Base-by-base conservation (phyloP, 345 rosid species). In the Melaleuca alternifolia region DNA sequence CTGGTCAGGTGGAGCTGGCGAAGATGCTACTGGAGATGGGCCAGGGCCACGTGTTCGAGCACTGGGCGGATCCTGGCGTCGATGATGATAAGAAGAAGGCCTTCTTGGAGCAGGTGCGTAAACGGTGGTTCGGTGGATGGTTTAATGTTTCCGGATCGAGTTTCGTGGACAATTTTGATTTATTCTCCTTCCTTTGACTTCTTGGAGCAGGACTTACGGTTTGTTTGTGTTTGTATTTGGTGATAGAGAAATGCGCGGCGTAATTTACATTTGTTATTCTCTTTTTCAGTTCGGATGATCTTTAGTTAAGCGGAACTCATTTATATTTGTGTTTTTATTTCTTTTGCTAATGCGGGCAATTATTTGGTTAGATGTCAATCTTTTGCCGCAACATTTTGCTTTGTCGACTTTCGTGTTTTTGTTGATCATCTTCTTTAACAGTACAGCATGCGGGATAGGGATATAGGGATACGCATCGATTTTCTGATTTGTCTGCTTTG, bases 21-120 rank as follows among this genome's bases (percentile, higher is more conserved):
- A 93, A 93, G 92, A 89, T 93, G 90, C 77, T 97, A 86, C 76
- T 93, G 71, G 95, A 94, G 87, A 91, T 91, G 91, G 95, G 93
- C 50, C 99, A 97, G 95, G 87, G 65, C 87, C 97, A 94, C 89
- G 87, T 96, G 89, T 96, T 97, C 87, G 85, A 87, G 88, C 92
- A 94, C 77, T 97, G 99, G 99, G 86, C 97, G 21, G 94, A 89
- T 75, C 95, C 93, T 12, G 98, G 99, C 26, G 92, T 92, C 51
- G 94, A 91, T 62, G 99, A 95, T 62, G 87, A 89, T 28, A 91
- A 93, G 77, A 97, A 97, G 92, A 91, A 88, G 71, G 91, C 89
- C 1, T 91, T 97, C 48, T 94, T 96, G 23, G 91, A 91, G 84
- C 99, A 94, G 99, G 99, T 97, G 82, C 46, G 57, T 28, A 65